Percentiles rank a stretch among this genome's conserved stretches.
Evolutionary conservation across 2,329 filamentous ascomycete genomes (phyloP).

Genomic region (Botrytis porri): DNA sequence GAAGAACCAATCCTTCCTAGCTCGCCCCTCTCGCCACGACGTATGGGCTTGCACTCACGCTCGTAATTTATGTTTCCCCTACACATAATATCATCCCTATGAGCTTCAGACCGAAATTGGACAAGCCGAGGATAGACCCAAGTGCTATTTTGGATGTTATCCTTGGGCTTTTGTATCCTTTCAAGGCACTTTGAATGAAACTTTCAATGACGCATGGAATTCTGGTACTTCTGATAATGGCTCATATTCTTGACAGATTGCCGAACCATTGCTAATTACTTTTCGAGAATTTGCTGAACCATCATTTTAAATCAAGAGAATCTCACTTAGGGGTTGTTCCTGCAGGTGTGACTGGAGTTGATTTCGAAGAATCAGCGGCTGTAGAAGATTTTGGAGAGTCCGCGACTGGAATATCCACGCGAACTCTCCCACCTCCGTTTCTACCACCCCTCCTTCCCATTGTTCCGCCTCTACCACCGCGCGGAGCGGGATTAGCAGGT

Average conservation of each 20-base stretch:
- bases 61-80: neutral
- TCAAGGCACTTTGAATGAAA: neutral
- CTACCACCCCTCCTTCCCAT: conserved; percentile 31
- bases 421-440: conserved; percentile 28
- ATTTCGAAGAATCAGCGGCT: conserved; percentile 10
- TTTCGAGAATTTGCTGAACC: neutral
- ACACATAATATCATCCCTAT: neutral
- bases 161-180: neutral
- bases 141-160: neutral
- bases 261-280: neutral
- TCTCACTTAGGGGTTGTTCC: conserved; percentile 32
- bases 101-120: neutral
- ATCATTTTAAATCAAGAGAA: neutral
- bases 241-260: neutral
- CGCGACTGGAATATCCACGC: conserved; percentile 23
- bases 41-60: neutral
- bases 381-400: conserved; percentile 22
- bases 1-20: neutral
- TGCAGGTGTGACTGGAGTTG: conserved; percentile 24
- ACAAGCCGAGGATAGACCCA: neutral
- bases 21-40: neutral
- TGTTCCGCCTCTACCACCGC: conserved; percentile 30
- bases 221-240: neutral
- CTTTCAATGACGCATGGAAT: neutral
- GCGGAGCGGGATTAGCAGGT: conserved; percentile 24